These are phyloP conservation scores for Spergularia marina DNA, from an alignment of 148 eudicot genomes.

Conservation along the genomic window DNA sequence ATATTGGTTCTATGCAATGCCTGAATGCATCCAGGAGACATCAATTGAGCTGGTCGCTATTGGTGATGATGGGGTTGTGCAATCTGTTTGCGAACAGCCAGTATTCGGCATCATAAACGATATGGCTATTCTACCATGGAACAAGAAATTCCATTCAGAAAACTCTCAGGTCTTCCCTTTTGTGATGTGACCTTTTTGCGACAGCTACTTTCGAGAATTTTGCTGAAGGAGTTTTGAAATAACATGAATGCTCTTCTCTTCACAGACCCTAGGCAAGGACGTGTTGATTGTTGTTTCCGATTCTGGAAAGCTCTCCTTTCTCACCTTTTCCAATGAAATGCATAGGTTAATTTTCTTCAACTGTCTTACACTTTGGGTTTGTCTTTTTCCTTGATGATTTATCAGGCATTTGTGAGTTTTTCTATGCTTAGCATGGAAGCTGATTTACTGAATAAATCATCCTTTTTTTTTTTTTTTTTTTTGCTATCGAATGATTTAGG, in stretches of 20 bases:
- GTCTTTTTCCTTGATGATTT: background rate
- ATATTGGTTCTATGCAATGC: constrained; percentile 15
- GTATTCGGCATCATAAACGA: constrained; percentile 91
- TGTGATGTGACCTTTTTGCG: constrained; percentile 11
- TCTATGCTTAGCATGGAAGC: background rate
- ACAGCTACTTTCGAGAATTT: constrained; percentile 1
- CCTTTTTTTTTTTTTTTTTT: constrained; percentile 22
- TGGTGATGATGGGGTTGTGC: constrained; percentile 74
- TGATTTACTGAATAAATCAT: background rate
- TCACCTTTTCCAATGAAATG: constrained; percentile 79
- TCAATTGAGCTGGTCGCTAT: constrained; percentile 80
- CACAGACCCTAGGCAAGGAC: constrained; percentile 67
- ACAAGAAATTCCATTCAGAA: constrained; percentile 36
- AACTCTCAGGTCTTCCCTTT: constrained; percentile 49
- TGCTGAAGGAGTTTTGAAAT: background rate
- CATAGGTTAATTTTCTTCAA: constrained; percentile 53
- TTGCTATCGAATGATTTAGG: constrained; percentile 39
- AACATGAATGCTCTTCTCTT: constrained; percentile 7
- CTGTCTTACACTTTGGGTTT: constrained; percentile 5
- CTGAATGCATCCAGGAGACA: constrained; percentile 63
- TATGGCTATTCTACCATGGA: constrained; percentile 74
- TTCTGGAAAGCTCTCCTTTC: constrained; percentile 93
- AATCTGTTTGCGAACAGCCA: constrained; percentile 89
- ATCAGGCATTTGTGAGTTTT: background rate
- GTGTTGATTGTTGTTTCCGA: constrained; percentile 74